Evolutionary conservation across 768 basidiomycete species (phyloP).

Genomic region (Pleurotus tuoliensis): DNA sequence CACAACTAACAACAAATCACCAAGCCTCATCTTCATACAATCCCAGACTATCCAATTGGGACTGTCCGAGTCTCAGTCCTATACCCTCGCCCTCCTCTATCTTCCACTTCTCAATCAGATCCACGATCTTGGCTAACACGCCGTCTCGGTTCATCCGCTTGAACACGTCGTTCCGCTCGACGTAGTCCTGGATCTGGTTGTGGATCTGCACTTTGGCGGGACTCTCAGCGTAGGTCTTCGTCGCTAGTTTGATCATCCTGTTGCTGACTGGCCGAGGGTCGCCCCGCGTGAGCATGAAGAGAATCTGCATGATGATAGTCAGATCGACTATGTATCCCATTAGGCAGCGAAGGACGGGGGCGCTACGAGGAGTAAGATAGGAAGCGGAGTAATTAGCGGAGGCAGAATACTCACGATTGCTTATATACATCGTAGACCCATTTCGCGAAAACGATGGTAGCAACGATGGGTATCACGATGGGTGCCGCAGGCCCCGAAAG

Average conservation of each 20-base stretch:
- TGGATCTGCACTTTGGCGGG: neutral
- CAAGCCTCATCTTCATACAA: neutral
- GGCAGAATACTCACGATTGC: slow-evolving; percentile 14
- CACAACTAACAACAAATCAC: neutral
- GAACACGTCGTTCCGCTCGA: neutral
- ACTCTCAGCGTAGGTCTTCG: neutral
- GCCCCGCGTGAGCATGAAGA: slow-evolving; percentile 9
- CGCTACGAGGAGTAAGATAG: neutral
- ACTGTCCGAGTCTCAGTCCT: neutral
- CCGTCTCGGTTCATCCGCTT: neutral
- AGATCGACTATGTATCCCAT: slow-evolving; percentile 23
- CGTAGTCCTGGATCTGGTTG: neutral
- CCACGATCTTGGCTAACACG: neutral
- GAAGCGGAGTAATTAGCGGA: neutral
- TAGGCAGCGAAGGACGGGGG: slow-evolving; percentile 12
- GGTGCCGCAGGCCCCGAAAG: slow-evolving; percentile 15
- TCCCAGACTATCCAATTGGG: neutral
- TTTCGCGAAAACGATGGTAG: slow-evolving; percentile 12
- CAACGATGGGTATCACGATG: slow-evolving; percentile 18
- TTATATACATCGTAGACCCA: slow-evolving; percentile 19
- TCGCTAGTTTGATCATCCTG: slow-evolving; percentile 3
- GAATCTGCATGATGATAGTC: slow-evolving; percentile 19
- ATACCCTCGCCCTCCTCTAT: neutral
- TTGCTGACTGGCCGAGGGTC: neutral
- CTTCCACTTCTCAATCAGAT: slow-evolving; percentile 6